These are phyloP conservation scores for Boletus pseudo-olivaceus DNA, from an alignment of 768 basidiomycete species.

Conservation along the genomic window DNA sequence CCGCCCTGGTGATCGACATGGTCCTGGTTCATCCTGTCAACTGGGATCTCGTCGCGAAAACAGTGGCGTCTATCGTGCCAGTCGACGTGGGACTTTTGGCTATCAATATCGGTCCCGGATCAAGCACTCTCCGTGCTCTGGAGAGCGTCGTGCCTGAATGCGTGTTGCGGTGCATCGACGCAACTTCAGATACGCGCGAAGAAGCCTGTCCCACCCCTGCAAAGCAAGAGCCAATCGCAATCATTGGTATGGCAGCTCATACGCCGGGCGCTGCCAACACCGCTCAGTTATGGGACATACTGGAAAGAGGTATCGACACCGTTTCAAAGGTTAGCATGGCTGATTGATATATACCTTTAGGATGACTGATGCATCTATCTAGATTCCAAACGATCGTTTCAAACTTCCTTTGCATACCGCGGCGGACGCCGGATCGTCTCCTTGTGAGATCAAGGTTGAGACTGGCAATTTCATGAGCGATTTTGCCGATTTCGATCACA, in stretches of 20 bases:
- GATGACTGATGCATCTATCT: constrained; percentile 2
- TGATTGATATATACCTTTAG: neutral
- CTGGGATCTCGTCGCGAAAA: constrained; percentile 45
- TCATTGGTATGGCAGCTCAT: constrained; percentile 67
- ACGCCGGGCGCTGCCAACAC: constrained; percentile 47
- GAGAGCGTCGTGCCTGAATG: constrained; percentile 33
- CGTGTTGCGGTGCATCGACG: constrained; percentile 15
- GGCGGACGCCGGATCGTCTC: constrained; percentile 21
- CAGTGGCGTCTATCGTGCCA: constrained; percentile 20
- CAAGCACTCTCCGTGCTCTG: constrained; percentile 37
- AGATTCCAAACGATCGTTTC: constrained; percentile 67
- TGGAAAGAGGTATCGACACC: constrained; percentile 55
- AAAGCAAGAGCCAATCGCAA: constrained; percentile 56
- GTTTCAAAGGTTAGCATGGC: constrained; percentile 46
- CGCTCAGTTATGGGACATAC: constrained; percentile 54
- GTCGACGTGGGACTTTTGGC: constrained; percentile 28
- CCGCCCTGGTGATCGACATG: constrained; percentile 38
- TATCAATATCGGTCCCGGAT: constrained; percentile 51
- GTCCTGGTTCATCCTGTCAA: constrained; percentile 49
- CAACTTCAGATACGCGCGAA: constrained; percentile 5
- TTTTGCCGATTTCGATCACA: constrained; percentile 60
- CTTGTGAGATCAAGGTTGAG: constrained; percentile 46
- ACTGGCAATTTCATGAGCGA: constrained; percentile 64
- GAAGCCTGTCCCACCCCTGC: neutral
- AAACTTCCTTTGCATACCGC: constrained; percentile 38